A percentile compares a stretch with the other conserved stretches of the same genome.
phyloP scores from a whole-genome alignment of 768 basidiomycete genomes.

The Collybiopsis luxurians region DNA sequence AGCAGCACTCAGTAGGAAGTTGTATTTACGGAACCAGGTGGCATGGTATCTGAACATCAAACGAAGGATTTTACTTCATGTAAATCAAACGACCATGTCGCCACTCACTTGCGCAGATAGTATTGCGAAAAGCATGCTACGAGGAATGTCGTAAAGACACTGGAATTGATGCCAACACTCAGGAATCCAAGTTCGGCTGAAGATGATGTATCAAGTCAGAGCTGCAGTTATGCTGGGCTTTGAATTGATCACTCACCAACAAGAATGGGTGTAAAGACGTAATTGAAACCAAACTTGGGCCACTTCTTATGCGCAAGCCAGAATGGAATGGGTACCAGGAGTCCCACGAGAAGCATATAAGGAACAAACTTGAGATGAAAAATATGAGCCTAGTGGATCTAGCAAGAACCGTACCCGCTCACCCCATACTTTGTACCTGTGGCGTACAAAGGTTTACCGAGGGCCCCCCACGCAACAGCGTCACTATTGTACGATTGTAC shows the following conservation, averaged over 20 bases:
- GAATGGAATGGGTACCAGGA: slow-evolving; percentile 51
- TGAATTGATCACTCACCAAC: slow-evolving; percentile 24
- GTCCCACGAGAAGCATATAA: slow-evolving; percentile 42
- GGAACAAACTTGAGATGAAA: slow-evolving; percentile 35
- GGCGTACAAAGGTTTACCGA: slow-evolving; percentile 44
- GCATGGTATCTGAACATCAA: slow-evolving; percentile 19
- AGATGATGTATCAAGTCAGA: slow-evolving; percentile 6
- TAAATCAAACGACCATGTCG: neutral
- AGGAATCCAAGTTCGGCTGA: slow-evolving; percentile 19
- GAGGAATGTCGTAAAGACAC: slow-evolving; percentile 17
- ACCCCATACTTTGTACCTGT: slow-evolving; percentile 43
- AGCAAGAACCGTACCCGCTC: too few species aligned
- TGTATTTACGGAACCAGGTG: slow-evolving; percentile 35
- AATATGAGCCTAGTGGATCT: too few species aligned
- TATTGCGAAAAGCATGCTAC: slow-evolving; percentile 33
- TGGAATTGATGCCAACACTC: slow-evolving; percentile 40
- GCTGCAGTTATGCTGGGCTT: too few species aligned
- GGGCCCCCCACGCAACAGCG: slow-evolving; percentile 55
- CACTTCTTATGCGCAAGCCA: slow-evolving; percentile 44
- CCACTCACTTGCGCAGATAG: slow-evolving; percentile 29
- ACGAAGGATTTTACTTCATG: too few species aligned
- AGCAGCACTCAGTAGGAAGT: slow-evolving; percentile 19
- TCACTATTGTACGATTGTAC: slow-evolving; percentile 48
- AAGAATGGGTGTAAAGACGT: slow-evolving; percentile 36
- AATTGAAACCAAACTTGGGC: slow-evolving; percentile 44